Evolutionary conservation across 805 yeast species (phyloP), one percentile per base, ranked within the genome.

Genomic region (Yamadazyma insecticola): DNA sequence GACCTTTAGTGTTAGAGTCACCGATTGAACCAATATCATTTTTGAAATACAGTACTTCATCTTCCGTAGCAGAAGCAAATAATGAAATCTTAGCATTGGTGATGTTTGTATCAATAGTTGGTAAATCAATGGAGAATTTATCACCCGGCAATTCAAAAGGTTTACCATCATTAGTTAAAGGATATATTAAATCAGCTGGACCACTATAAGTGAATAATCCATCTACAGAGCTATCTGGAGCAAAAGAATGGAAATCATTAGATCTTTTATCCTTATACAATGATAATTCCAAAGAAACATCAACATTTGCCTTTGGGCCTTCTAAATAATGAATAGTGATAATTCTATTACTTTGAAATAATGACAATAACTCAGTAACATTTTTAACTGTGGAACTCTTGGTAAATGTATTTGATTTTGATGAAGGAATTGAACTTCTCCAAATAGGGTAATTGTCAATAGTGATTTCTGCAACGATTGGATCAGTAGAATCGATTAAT

Each of bases 41-140:
- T 24, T 40, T 41, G 40, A 35, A 55, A 24, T 28, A 37, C 3
- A 30, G 36, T 12, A 44, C 33, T 41, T 55, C 61, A 13, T 47
- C 53, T 16, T 51, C 48, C 22, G 51, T 37, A 13, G 57, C 52
- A 19, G 56, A 50, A 15, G 53, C 53, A 24, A 52, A 53, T 12
- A 54, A 39, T 10, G 44, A 33, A 14, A 51, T 23, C 32, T 45
- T 50, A 24, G 60, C 58, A 16, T 6, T 16, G 15, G 42, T 29
- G 13, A 29, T 44, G 30, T 52, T 55, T 13, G 35, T 30, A n/a
- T 33, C 20, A 6, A 49, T 27, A 38, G 44, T 43, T 17, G 52
- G 56, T 24, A 51, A 32, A 20, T 29, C 22, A 21, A 47, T 41
- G 8, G 51, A 37, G 33, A 50, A 33, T 6, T 32, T 18, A 14